Conservation (phyloP, 2,329 filamentous ascomycete species). For the Simplicillium sp. region DNA sequence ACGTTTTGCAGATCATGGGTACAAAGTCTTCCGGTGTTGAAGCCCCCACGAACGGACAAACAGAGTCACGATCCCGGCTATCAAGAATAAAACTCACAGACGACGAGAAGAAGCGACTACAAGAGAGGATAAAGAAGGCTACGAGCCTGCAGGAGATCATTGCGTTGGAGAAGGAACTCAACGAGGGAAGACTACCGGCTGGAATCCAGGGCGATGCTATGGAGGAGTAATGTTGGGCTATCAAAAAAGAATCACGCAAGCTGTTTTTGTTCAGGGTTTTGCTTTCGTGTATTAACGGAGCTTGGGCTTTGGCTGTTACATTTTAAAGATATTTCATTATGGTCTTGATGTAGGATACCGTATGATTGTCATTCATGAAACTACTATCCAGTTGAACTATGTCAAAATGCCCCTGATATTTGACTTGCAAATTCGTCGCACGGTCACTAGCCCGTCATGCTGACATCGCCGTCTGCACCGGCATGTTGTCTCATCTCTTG, state of each 20-base stretch:
- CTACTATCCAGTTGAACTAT: not conserved
- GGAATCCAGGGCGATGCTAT: conserved; percentile 50
- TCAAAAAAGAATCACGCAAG: not conserved
- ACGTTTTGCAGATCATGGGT: conserved; percentile 57
- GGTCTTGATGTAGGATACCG: no score
- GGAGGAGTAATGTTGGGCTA: conserved; percentile 40
- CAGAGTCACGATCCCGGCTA: conserved; percentile 46
- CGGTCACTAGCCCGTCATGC: conserved; percentile 44
- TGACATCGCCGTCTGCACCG: conserved; percentile 40
- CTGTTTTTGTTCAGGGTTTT: conserved; percentile 1
- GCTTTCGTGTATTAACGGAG: not conserved
- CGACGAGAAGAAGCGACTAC: conserved; percentile 74
- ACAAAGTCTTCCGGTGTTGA: conserved; percentile 73
- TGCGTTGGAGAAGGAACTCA: conserved; percentile 80
- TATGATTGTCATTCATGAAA: conserved; percentile 1
- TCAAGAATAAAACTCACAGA: conserved; percentile 79
- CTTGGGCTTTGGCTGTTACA: conserved; percentile 1
- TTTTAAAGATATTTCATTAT: not conserved
- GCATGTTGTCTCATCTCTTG: conserved; percentile 42
- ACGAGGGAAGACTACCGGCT: conserved; percentile 75
- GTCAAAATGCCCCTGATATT: no score
- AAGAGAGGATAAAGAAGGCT: conserved; percentile 80
- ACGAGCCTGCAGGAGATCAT: conserved; percentile 87
- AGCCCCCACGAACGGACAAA: conserved; percentile 30
- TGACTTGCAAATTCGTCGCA: no score